phyloP scores from a whole-genome alignment of 495 filamentous ascomycete species.

The Aspergillus haitiensis region DNA sequence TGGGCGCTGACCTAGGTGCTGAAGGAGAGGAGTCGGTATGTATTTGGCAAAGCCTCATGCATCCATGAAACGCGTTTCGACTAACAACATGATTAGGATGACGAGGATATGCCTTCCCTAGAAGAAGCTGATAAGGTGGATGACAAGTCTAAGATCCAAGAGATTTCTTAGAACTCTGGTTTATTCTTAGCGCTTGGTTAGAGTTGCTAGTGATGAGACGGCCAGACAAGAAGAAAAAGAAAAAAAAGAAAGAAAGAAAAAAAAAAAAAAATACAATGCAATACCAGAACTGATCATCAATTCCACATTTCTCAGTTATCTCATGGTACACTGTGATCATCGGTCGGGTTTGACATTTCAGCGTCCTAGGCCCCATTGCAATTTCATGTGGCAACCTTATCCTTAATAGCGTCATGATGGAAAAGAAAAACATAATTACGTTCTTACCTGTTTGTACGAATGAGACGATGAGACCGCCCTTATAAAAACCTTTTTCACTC shows the following conservation, averaged over 20 bases:
- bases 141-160: constrained; percentile 56
- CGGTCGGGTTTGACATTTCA: constrained; percentile 7
- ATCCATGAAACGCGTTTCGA: constrained; percentile 38
- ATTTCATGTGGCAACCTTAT: neutral
- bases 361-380: constrained; percentile 2
- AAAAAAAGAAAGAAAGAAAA: neutral
- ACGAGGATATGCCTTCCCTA: constrained; percentile 65
- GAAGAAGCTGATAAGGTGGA: constrained; percentile 49
- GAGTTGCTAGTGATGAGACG: neutral
- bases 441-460: constrained; percentile 12
- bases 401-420: constrained; percentile 7
- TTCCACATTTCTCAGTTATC: constrained; percentile 12
- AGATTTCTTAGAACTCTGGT: constrained; percentile 47
- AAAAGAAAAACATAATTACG: constrained; percentile 8
- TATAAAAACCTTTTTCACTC: neutral
- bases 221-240: neutral
- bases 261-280: constrained; percentile 11
- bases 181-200: constrained; percentile 5
- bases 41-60: constrained; percentile 21
- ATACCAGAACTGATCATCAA: constrained; percentile 9
- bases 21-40: constrained; percentile 60
- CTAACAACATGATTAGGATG: constrained; percentile 44
- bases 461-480: constrained; percentile 2
- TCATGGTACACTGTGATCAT: neutral
- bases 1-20: constrained; percentile 48